Base-by-base conservation (phyloP, 106 monocot species). In the Agapanthus africanus region DNA sequence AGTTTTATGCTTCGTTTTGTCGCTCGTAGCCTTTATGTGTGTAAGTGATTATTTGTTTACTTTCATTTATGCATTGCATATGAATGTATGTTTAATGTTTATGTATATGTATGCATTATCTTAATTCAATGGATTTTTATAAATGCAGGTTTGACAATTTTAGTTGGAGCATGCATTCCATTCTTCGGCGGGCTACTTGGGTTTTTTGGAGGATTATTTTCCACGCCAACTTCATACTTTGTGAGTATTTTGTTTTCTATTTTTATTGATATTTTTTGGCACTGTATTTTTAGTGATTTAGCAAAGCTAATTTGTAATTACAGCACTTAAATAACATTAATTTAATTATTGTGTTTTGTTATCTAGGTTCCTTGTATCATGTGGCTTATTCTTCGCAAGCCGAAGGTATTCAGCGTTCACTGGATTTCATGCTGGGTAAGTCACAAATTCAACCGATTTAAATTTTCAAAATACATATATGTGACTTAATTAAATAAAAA, bases 1-100 rank as follows among this genome's bases (percentile, higher is more conserved):
- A 31, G 72, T 37, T 13, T 61, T 18, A 16, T n/a, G 30, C 78
- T 78, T 72, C 78, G 78, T 9, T 38, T 78, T 28, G 40, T 78
- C n/a, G 38, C 78, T 1, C 72, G 78, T 0, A 37, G 59, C 37
- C 9, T 61, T 27, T 72, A 78, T 34, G 78, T 78, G 16, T 72
- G 78, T 78, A 68, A 72, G 71, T 49, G 19, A 15, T 0, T 2
- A 3, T 47, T 47, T 15, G 7, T 8, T 47, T 47, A 1, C 46
- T 2, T 47, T 47, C 19, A 19, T 2, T 25, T 34, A 9, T 23
- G 11, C 26, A 21, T 27, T 40, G 6, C 37, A 2, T 11, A n/a
- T 37, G 46, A 15, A 15, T 47, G n/a, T 47, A 47, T 4, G 46
- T 33, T 26, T 16, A 25, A 39, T 23, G 49, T 2, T 39, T 7